Evolutionary conservation across 2,329 filamentous ascomycete genomes (phyloP).

Genomic region (Verticillium klebahnii): DNA sequence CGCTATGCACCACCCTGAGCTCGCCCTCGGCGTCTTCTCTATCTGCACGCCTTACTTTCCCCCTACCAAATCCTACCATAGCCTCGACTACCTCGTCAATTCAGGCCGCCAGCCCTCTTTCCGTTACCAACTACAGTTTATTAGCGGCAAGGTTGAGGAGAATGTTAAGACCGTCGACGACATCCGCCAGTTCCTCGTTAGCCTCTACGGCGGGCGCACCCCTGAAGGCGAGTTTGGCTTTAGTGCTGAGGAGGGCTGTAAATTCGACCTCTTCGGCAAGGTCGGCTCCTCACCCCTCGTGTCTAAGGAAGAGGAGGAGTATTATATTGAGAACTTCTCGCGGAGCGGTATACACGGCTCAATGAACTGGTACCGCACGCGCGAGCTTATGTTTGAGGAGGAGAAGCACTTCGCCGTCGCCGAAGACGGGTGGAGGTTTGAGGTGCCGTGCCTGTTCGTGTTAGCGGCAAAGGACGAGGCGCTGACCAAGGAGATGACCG

Average conservation of each 20-base stretch:
- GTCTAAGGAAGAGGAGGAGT: slow-evolving; percentile 66
- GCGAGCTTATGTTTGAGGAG: slow-evolving; percentile 69
- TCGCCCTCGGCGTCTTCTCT: slow-evolving; percentile 71
- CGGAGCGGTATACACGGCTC: slow-evolving; percentile 72
- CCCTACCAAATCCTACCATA: slow-evolving; percentile 42
- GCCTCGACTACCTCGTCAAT: slow-evolving; percentile 55
- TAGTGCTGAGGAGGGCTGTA: slow-evolving; percentile 54
- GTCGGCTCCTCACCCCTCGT: slow-evolving; percentile 57
- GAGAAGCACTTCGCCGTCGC: slow-evolving; percentile 60
- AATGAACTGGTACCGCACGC: slow-evolving; percentile 82
- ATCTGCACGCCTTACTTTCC: slow-evolving; percentile 72
- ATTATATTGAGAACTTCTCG: slow-evolving; percentile 72
- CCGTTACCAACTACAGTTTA: slow-evolving; percentile 43
- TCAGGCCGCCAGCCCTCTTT: slow-evolving; percentile 59
- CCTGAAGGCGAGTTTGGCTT: slow-evolving; percentile 54
- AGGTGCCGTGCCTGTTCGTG: slow-evolving; percentile 69
- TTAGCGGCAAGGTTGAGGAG: slow-evolving; percentile 69
- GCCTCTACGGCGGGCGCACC: slow-evolving; percentile 57
- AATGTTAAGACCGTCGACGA: slow-evolving; percentile 52
- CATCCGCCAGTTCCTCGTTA: slow-evolving; percentile 66
- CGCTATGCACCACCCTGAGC: slow-evolving; percentile 66
- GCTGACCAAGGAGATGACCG: slow-evolving; percentile 66
- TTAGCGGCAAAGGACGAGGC: slow-evolving; percentile 66
- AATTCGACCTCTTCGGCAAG: slow-evolving; percentile 57
- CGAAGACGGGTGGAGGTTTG: slow-evolving; percentile 35